phyloP scores from a whole-genome alignment of 2,329 filamentous ascomycete genomes.

The Botryosphaeria dothidea region DNA sequence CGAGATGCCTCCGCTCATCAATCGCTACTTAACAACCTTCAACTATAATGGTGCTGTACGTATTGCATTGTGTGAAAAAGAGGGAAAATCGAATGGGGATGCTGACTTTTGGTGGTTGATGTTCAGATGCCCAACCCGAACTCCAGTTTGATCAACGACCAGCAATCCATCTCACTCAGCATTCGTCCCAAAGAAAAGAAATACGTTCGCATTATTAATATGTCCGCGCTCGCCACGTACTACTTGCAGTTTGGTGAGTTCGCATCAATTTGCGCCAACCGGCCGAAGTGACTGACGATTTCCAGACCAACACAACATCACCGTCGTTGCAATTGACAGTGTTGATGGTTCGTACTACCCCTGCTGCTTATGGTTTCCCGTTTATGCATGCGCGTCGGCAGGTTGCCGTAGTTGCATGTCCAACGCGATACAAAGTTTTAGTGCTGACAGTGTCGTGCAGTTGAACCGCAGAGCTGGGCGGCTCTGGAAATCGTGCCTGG shows the following conservation, averaged over 20 bases:
- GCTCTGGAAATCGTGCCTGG: conserved; percentile 64
- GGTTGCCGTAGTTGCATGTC: conserved; percentile 67
- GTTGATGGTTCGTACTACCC: conserved; percentile 22
- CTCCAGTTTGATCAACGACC: conserved; percentile 70
- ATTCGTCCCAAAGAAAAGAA: conserved; percentile 70
- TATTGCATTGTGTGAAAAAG: no score
- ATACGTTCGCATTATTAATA: conserved; percentile 67
- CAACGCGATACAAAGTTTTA: conserved; percentile 32
- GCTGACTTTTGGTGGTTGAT: no score
- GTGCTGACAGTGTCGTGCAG: conserved; percentile 37
- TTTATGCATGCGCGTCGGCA: conserved; percentile 52
- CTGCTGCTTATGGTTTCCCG: conserved; percentile 59
- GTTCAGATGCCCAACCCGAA: conserved; percentile 70
- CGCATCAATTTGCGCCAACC: no score
- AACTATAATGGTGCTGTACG: conserved; percentile 47
- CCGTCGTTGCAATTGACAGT: conserved; percentile 19
- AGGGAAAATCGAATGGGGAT: no score
- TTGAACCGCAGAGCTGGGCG: conserved; percentile 51
- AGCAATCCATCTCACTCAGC: conserved; percentile 57
- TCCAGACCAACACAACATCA: conserved; percentile 20
- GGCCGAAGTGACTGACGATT: neutral
- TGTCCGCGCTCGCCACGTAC: conserved; percentile 63
- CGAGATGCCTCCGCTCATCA: conserved; percentile 51
- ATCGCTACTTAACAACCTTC: conserved; percentile 47
- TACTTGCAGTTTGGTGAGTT: conserved; percentile 42